A percentile compares a stretch with the other conserved stretches of the same genome.
phyloP scores from a whole-genome alignment of 139 green algal species.

The Eudorina sp. region DNA sequence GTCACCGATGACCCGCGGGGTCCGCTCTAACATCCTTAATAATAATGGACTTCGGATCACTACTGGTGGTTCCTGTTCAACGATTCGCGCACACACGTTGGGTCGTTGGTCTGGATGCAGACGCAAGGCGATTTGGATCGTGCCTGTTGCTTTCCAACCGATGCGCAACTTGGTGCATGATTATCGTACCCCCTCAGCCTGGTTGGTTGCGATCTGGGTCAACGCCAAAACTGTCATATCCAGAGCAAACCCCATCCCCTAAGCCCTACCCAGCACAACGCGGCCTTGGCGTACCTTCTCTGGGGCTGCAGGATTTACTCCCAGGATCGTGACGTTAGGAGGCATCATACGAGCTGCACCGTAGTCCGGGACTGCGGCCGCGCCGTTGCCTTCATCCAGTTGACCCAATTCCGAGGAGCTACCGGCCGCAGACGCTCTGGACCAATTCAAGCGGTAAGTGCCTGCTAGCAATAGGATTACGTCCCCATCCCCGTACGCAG shows the following conservation, averaged over 20 bases:
- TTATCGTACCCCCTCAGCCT: neutral
- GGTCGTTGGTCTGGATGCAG: too few species aligned
- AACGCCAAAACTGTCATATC: neutral
- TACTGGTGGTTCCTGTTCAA: too few species aligned
- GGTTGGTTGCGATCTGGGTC: neutral
- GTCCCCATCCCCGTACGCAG: neutral
- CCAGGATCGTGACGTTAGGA: neutral
- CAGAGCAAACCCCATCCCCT: too few species aligned
- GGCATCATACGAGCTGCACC: neutral
- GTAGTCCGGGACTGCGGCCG: neutral
- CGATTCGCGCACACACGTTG: too few species aligned
- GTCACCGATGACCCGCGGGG: too few species aligned
- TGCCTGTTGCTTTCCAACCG: neutral
- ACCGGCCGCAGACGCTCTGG: neutral
- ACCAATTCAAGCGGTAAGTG: neutral
- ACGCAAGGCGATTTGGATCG: neutral
- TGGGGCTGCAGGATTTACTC: neutral
- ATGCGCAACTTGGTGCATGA: neutral
- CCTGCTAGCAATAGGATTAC: neutral
- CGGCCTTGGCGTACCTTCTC: neutral
- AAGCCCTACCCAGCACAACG: too few species aligned
- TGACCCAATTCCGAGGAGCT: neutral
- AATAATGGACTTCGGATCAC: too few species aligned
- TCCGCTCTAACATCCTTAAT: too few species aligned
- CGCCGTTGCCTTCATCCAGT: neutral